Conservation (phyloP, 208 protist species). For the Wallacemonas rigidus region DNA sequence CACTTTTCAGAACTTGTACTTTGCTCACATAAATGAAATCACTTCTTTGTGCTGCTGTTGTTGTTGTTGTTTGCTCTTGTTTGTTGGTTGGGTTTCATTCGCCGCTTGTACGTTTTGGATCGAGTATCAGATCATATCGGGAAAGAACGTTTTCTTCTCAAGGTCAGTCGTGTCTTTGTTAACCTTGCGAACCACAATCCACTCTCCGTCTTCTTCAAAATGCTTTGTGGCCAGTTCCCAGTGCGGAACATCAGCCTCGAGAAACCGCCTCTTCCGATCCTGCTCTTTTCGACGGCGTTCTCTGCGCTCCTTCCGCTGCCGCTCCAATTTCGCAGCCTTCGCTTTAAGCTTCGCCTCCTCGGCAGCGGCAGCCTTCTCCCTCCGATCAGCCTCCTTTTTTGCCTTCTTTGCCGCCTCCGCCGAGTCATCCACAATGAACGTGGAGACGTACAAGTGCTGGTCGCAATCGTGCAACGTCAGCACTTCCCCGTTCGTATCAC, state of each 20-base stretch:
- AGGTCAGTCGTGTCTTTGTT: slow-evolving; percentile 45
- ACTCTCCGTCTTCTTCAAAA: slow-evolving; percentile 53
- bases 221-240: slow-evolving; percentile 41
- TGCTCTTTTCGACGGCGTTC: slow-evolving; percentile 41
- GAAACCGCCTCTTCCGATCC: slow-evolving; percentile 44
- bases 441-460: slow-evolving; percentile 11
- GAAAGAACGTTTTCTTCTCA: slow-evolving; percentile 76
- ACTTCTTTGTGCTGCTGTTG: too few relatives aligned
- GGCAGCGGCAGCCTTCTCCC: slow-evolving; percentile 30
- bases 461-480: slow-evolving; percentile 20
- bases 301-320: slow-evolving; percentile 34
- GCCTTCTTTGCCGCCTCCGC: slow-evolving; percentile 47
- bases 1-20: too few relatives aligned
- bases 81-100: neutral
- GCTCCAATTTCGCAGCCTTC: slow-evolving; percentile 38
- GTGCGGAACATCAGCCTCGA: slow-evolving; percentile 41
- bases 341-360: slow-evolving; percentile 48
- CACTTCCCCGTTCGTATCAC: slow-evolving; percentile 9
- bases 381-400: slow-evolving; percentile 29
- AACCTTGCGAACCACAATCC: slow-evolving; percentile 79
- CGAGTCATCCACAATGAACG: slow-evolving; percentile 49
- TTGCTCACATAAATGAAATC: too few relatives aligned
- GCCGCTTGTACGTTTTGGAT: slow-evolving; percentile 7
- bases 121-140: neutral
- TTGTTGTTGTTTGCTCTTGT: neutral